Evolutionary conservation across 208 protist species (phyloP).

Genomic region (Sergeia podlipaevii): DNA sequence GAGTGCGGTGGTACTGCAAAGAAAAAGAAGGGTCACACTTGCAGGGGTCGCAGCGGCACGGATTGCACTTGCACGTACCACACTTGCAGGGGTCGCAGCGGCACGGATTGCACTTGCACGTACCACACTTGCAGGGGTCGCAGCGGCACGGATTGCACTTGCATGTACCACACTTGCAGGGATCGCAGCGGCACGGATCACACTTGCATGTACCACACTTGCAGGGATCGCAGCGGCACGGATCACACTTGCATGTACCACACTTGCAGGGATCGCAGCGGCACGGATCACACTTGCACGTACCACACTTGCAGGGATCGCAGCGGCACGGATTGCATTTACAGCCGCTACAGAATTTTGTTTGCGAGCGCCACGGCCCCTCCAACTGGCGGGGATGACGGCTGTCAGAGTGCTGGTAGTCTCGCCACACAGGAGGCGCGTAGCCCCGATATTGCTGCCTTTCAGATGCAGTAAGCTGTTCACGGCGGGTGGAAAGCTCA

Average conservation of each 20-base stretch:
- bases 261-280: neutral
- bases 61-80: neutral
- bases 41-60: constrained; percentile 11
- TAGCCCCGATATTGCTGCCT: too few relatives aligned
- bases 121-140: neutral
- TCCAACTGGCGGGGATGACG: too few relatives aligned
- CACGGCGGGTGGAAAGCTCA: constrained; percentile 55
- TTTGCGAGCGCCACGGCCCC: too few relatives aligned
- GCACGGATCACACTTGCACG: neutral
- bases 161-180: constrained; percentile 1
- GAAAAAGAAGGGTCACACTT: constrained; percentile 9
- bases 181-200: neutral
- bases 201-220: neutral
- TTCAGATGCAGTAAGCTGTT: too few relatives aligned
- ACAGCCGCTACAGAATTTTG: neutral
- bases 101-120: neutral
- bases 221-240: neutral
- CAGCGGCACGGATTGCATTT: neutral
- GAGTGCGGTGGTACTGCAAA: neutral
- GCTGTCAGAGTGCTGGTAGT: too few relatives aligned
- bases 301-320: neutral
- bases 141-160: constrained; percentile 10
- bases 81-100: neutral
- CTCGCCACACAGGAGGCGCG: too few relatives aligned
- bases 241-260: neutral